Base-by-base conservation (phyloP, 805 yeast species). In the Lipomyces chichibuensis region DNA sequence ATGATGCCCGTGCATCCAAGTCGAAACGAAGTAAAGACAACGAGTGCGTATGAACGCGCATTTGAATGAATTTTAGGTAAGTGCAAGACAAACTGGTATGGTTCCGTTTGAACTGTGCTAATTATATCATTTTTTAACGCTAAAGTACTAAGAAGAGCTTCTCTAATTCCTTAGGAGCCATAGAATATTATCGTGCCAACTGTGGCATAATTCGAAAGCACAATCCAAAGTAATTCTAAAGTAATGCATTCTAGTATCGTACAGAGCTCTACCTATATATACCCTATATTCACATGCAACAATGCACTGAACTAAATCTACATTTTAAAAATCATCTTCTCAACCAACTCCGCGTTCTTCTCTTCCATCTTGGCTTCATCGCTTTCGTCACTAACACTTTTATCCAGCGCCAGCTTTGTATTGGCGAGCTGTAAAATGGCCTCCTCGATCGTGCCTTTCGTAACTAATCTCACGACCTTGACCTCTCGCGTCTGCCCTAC, bases 401-500 rank as follows among this genome's bases (percentile, higher is more conserved):
- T 75, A 78, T 95, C 99, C 66, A 95, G 83, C 66, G 92, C 97
- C 65, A 95, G 83, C 78, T 95, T 95, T 74, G 94, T 91, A 74
- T 90, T 90, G 0, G 98, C 98, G 74, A 95, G 79, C 73, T 87
- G 87, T 67, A 88, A 82, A 73, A 95, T 93, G 72, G 90, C 92
- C 77, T 94, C 98, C 73, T 95, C 99, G 52, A 95, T 89, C 0
- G 97, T 87, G 65, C 86, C 83, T 70, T 83, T 84, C 9, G 90
- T 84, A 62, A 95, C 87, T 68, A 95, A 79, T 65, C 96, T 86
- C 53, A 85, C 84, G 20, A 96, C 97, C 62, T 82, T 80, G 25
- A 95, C 99, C 59, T 90, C 91, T 63, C 88, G 86, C 6, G 88
- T 86, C 79, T 94, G 98, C 1, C 99, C 99, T 32, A 95, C 97